Evolutionary conservation across 768 basidiomycete genomes (phyloP), one percentile per base, ranked within the genome.

Genomic region (Suillus tomentosus): DNA sequence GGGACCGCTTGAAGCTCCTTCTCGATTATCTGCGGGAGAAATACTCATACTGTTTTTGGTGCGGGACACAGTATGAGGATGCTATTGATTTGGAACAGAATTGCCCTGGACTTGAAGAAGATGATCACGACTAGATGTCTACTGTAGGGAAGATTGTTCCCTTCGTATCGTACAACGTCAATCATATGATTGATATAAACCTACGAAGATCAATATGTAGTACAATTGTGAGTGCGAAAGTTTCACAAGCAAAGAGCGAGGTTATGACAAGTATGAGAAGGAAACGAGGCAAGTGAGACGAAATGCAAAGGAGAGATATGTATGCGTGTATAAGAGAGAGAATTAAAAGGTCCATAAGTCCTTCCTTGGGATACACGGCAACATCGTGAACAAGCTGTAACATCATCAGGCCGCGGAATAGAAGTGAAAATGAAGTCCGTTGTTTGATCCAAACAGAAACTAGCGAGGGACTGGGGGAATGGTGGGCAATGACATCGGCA

Each of bases 1-100:
- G 82, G 66, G 87, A 91, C 75, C 84, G 91, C 39, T 81, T 95
- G 42, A 76, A 81, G 45, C 77, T 89, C 54, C 85, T 93, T 19
- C 79, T 94, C 31, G 77, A 84, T 5, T 93, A 95, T 74, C 82
- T 95, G 57, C 89, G 94, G 31, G 80, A 84, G 45, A 82, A 79
- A 65, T 85, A 94, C 73, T 72, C 80, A 6, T 95, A 95, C 72
- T 95, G 94, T 72, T 94, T 94, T 75, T 95, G 92, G 91, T 95
- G 94, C 72, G 94, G 94, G 14, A 84, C 89, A 14, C 83, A 87
- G 68, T 95, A 94, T 71, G 81, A 83, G 6, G 79, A 81, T 66
- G 73, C 77, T 7, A 83, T 84, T 17, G 89, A 91, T 58, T 78
- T 95, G 79, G 77, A 77, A 45, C 74, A 70, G 43, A 80, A 86